phyloP scores from a whole-genome alignment of 345 rosid species.

The Citrus trifoliata region DNA sequence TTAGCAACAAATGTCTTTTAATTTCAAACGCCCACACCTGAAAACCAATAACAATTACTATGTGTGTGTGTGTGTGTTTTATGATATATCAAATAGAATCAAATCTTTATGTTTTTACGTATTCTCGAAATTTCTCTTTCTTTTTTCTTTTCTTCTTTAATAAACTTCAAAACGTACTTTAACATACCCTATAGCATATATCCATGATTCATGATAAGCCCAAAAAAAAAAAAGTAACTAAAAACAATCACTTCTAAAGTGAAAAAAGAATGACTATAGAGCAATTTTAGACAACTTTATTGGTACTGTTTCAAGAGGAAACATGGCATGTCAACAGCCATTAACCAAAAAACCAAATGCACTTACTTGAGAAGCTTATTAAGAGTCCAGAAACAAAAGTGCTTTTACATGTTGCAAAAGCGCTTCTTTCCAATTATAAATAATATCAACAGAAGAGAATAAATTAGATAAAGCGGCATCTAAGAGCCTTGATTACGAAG shows the following conservation, averaged over 20 bases:
- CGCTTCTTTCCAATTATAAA: background rate
- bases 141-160: no score
- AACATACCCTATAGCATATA: background rate
- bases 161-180: background rate
- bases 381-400: conserved; percentile 11
- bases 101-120: no score
- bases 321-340: background rate
- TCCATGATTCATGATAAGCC: background rate
- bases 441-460: background rate
- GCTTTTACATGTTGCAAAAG: background rate
- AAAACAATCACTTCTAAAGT: no score
- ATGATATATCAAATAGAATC: no score
- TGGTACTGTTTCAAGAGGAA: background rate
- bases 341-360: background rate
- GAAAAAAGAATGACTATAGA: background rate
- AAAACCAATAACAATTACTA: no score
- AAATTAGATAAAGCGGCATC: background rate
- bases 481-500: background rate
- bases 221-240: background rate
- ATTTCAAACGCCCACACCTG: no score
- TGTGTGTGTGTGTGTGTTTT: no score
- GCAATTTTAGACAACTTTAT: background rate
- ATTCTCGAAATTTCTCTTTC: no score
- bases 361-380: conserved; percentile 15
- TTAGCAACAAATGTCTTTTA: no score